Base-by-base conservation (phyloP, 2,329 filamentous ascomycete species). In the Paracorniculantispora psalliotae region DNA sequence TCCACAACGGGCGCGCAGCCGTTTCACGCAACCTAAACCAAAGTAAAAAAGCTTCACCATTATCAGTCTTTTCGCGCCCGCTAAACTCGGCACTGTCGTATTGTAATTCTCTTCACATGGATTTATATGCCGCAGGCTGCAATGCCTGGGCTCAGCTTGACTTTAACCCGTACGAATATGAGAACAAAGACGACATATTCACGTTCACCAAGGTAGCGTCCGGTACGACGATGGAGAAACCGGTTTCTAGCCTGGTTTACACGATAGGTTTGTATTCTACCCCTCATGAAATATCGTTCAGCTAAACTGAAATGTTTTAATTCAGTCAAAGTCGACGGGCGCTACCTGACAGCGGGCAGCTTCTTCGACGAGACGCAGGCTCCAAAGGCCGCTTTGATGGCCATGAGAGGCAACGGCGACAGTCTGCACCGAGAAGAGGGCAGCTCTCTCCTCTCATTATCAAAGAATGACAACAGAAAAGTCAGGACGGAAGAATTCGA, bases 101-200 rank as follows among this genome's bases (percentile, higher is more conserved):
- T 8, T 30, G 26, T 30, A 23, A 9, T 21, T 15, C 4, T 30
- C 2, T 15, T 1, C 28, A n/a, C 7, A 77, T 83, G 80, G 72
- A 79, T 55, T 68, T 87, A 5, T 81, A 80, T 66, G 81, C 78
- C 44, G 64, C 79, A 2, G 84, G 84, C 43, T 80, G 83, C 70
- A 86, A 87, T 65, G 81, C 82, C 57, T 86, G 81, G 81, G 69
- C 71, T 58, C 83, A 86, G 64, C 74, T 86, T 17, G 63, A 66
- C 2, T 79, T 84, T 13, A 61, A 59, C 7, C n/a, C 15, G 21
- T 30, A 44, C 8, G 49, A 5, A 41, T 17, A 7, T 61, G 60
- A 4, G 50, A 66, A 1, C 43, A 74, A 77, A 4, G 68, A 75
- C 4, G 83, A 86, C 64, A 19, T 82, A 4, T 60, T 60, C 19